phyloP scores from a whole-genome alignment of 2,329 filamentous ascomycete genomes.

The Fragosphaeria purpurea region DNA sequence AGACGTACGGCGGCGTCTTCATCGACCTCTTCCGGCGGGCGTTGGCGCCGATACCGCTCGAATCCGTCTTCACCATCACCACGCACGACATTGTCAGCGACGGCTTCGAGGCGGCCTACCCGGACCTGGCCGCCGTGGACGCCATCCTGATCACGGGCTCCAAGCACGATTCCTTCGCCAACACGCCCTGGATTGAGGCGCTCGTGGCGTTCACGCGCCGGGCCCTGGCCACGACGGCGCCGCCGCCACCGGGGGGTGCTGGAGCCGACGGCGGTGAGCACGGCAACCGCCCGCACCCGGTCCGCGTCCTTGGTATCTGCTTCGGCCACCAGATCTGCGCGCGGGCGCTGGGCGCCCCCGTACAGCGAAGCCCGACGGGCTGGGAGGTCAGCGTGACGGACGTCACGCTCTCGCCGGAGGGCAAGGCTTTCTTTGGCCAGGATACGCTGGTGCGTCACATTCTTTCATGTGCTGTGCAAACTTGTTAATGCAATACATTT shows the following conservation, averaged over 20 bases:
- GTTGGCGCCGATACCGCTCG: constrained; percentile 32
- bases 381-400: constrained; percentile 76
- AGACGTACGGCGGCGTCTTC: constrained; percentile 65
- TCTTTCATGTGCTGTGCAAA: background rate
- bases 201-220: constrained; percentile 58
- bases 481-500: background rate
- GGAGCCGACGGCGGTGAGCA: no score
- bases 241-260: background rate
- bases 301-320: constrained; percentile 70
- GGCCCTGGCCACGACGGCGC: constrained; percentile 25
- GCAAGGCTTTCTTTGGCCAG: constrained; percentile 60
- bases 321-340: constrained; percentile 83
- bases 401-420: constrained; percentile 56
- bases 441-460: constrained; percentile 39
- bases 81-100: constrained; percentile 62
- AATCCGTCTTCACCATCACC: constrained; percentile 45
- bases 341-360: constrained; percentile 57
- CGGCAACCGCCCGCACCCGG: constrained; percentile 41
- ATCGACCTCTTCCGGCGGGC: constrained; percentile 47
- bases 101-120: constrained; percentile 48
- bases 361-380: constrained; percentile 55
- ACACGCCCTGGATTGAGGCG: constrained; percentile 64
- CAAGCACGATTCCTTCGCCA: constrained; percentile 64
- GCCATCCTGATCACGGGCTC: constrained; percentile 72
- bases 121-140: constrained; percentile 63